Evolutionary conservation across 108 stramenopile genomes (phyloP), one percentile per base, ranked within the genome.

Genomic region (Craspedostauros australis): DNA sequence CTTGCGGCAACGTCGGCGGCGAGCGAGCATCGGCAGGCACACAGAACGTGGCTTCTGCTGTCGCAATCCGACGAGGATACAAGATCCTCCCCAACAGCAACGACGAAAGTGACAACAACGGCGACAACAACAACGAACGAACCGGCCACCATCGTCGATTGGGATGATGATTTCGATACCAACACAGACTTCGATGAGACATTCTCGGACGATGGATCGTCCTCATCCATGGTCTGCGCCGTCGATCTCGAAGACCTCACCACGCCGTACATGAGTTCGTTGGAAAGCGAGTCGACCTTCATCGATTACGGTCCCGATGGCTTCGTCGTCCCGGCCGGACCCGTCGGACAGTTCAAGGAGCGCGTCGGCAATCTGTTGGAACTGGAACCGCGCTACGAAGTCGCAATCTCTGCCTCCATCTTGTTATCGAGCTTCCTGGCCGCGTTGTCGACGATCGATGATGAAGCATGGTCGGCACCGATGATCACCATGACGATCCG

Each of bases 381-480:
- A 47, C n/a, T 24, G 21, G 18, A 47, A 28, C 46, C 26, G 22
- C 32, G 22, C 54, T 51, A 45, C 7, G 41, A 40, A 60, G 3
- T 27, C 21, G 11, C 24, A 8, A n/a, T 50, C 26, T 30, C 60
- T 26, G 54, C 63, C 19, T 31, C 57, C 32, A 69, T 75, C 20
- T 26, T 74, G n/a, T 45, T 70, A 9, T 70, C 59, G 16, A 66
- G 69, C 48, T 68, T 77, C 37, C 49, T 70, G 32, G 64, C 60
- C 31, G 78, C 76, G 7, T 57, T 77, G 16, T 51, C 60, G 32
- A 80, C 79, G 8, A 29, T 80, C 30, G 54, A 69, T 31, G 57
- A 55, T 8, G 18, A 68, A 8, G 61, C 71, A 12, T 2, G 45
- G 2, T n/a, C n/a, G n/a, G n/a, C n/a, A n/a, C n/a, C n/a, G n/a